Conservation (phyloP, 1,284 basidiomycete species). For the Pseudozyma sp. region DNA sequence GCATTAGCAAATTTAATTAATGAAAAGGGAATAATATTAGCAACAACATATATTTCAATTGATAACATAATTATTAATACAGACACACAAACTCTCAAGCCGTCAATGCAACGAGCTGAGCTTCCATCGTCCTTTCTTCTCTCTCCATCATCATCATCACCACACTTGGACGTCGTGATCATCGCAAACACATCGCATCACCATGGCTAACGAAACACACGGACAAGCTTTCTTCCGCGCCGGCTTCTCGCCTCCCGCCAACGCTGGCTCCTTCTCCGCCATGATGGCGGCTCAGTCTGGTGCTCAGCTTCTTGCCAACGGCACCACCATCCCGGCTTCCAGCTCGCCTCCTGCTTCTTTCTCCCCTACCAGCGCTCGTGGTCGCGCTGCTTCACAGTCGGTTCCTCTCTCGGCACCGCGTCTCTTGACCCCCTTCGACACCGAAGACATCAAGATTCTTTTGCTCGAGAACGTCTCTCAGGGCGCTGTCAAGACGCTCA, state of each 20-base stretch:
- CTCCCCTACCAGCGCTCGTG: constrained; percentile 34
- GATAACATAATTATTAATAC: no score
- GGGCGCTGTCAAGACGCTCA: constrained; percentile 86
- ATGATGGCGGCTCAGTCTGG: constrained; percentile 61
- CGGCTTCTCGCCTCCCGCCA: constrained; percentile 60
- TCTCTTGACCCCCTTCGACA: constrained; percentile 65
- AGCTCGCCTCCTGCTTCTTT: constrained; percentile 41
- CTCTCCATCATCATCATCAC: constrained; percentile 16
- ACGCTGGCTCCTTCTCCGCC: constrained; percentile 57
- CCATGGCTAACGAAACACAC: constrained; percentile 42
- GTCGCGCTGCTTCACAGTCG: constrained; percentile 45
- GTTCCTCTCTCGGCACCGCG: constrained; percentile 51
- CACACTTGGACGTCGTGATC: constrained; percentile 12
- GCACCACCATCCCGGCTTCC: constrained; percentile 35
- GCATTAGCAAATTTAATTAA: no score
- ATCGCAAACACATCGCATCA: constrained; percentile 3
- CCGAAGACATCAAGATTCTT: constrained; percentile 73
- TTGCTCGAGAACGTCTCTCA: constrained; percentile 95
- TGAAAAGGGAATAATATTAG: no score
- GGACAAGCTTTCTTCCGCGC: constrained; percentile 60
- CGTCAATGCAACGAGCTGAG: constrained; percentile 1
- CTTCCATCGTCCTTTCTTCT: not conserved
- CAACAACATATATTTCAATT: no score
- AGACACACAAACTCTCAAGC: constrained; percentile 2
- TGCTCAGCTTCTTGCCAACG: constrained; percentile 41